These are phyloP conservation scores for Dendrobium nobile DNA, from an alignment of 106 monocot genomes.

Conservation along the genomic window DNA sequence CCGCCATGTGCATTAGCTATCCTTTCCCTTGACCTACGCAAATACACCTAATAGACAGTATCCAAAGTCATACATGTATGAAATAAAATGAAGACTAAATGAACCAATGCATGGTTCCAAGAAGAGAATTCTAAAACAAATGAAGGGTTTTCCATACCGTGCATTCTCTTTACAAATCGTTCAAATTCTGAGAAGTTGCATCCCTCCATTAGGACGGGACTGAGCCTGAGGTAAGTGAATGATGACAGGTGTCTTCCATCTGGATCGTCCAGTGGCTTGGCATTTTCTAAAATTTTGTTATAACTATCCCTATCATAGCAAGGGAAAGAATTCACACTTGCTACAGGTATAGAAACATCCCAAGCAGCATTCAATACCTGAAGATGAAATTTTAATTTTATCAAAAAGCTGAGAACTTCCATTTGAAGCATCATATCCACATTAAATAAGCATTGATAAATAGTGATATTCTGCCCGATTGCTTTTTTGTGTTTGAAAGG, in stretches of 20 bases:
- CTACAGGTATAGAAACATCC: slow-evolving; percentile 70
- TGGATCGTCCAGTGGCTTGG: slow-evolving; percentile 78
- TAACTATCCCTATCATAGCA: slow-evolving; percentile 87
- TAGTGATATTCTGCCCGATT: background rate
- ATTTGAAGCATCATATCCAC: background rate
- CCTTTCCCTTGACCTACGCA: background rate
- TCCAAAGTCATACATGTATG: background rate
- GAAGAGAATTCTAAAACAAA: background rate
- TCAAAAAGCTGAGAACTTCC: background rate
- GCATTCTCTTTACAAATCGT: slow-evolving; percentile 92
- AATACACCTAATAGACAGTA: background rate
- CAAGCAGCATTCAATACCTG: slow-evolving; percentile 96
- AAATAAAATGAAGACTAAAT: background rate
- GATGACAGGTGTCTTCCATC: slow-evolving; percentile 80
- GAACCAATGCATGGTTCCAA: background rate
- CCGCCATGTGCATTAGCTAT: no score
- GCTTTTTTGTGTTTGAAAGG: background rate
- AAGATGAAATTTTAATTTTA: background rate
- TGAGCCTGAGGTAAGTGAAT: slow-evolving; percentile 86
- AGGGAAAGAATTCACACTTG: slow-evolving; percentile 89
- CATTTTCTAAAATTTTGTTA: slow-evolving; percentile 88
- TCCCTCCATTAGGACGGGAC: slow-evolving; percentile 59
- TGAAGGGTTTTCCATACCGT: slow-evolving; percentile 38
- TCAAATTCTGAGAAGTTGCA: slow-evolving; percentile 71
- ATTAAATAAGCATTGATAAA: slow-evolving; percentile 1